Conservation (phyloP, 2,329 filamentous ascomycete genomes). For the Talaromyces rugulosus region DNA sequence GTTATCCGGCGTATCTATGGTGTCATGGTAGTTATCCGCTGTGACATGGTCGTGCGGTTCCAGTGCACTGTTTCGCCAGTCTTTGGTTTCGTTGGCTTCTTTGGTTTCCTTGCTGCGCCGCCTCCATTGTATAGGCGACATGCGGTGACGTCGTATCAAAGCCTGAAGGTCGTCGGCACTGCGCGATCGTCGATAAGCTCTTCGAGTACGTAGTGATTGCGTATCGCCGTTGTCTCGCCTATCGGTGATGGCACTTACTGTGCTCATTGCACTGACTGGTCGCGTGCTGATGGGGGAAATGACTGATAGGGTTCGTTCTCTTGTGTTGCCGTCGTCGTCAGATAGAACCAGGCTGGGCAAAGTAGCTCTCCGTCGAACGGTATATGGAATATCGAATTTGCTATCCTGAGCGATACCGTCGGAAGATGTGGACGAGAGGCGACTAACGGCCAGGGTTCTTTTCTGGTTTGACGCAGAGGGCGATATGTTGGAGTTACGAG, state of each 20-base stretch:
- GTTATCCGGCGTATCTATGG: background rate
- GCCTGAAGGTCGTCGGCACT: constrained; percentile 40
- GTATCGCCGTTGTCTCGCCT: constrained; percentile 14
- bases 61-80: constrained; percentile 31
- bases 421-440: constrained; percentile 11
- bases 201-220: constrained; percentile 16
- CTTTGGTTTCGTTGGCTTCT: constrained; percentile 32
- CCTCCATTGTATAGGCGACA: constrained; percentile 40
- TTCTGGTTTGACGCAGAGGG: constrained; percentile 7
- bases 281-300: constrained; percentile 13
- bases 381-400: constrained; percentile 16
- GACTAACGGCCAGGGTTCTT: constrained; percentile 3
- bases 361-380: constrained; percentile 37
- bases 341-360: constrained; percentile 42
- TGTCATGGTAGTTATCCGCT: constrained; percentile 11
- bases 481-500: constrained; percentile 14
- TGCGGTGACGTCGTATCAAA: constrained; percentile 30
- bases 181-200: constrained; percentile 40
- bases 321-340: constrained; percentile 30
- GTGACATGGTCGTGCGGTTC: constrained; percentile 19
- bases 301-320: constrained; percentile 17
- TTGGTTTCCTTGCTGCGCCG: constrained; percentile 38
- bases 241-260: constrained; percentile 8
- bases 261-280: constrained; percentile 9
- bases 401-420: constrained; percentile 7